Base-by-base conservation (phyloP, 495 filamentous ascomycete species). In the Hypoxylon crocopeplum region DNA sequence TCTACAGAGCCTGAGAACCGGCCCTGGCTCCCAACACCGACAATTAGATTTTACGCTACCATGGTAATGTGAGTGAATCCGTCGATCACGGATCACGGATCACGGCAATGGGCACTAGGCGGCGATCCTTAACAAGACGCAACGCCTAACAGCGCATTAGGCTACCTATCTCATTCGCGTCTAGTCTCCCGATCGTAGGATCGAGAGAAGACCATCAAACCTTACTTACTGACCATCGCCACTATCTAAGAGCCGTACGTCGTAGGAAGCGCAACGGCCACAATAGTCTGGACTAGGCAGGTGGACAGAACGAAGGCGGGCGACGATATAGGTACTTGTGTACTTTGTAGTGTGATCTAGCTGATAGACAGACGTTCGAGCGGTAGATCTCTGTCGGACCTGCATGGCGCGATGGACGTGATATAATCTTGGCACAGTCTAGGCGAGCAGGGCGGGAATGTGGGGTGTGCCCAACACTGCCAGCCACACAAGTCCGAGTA, bases 101-200 rank as follows among this genome's bases (percentile, higher is more conserved):
- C 25, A 21, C 29, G n/a, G n/a, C n/a, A n/a, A n/a, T n/a, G 24
- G 19, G 38, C 49, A 16, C 49, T 45, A 53, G 20, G 24, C n/a
- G 30, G 15, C 29, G 39, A 53, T 44, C 38, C 22, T 34, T 15
- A 27, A 45, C 4, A 30, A 33, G 38, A 5, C 24, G 25, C 13
- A 30, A 16, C 37, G 49, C 37, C 24, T 7, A 17, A 25, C 17
- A 22, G 19, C 29, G 29, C 38, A 24, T 42, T 25, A 36, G 12
- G 25, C 39, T 44, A 44, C 24, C 24, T 27, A 27, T 8, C 24
- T 27, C 24, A 4, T 8, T 27, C 24, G 24, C 8, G 8, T 27
- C 24, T 3, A 27, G 13, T 44, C 38, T 24, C 37, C 37, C 22
- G 39, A 44, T 29, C 17, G 44, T 53, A 3, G 15, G 47, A 27